Conservation (phyloP, 176 grass and related monocot species). For the Avena insularis region DNA sequence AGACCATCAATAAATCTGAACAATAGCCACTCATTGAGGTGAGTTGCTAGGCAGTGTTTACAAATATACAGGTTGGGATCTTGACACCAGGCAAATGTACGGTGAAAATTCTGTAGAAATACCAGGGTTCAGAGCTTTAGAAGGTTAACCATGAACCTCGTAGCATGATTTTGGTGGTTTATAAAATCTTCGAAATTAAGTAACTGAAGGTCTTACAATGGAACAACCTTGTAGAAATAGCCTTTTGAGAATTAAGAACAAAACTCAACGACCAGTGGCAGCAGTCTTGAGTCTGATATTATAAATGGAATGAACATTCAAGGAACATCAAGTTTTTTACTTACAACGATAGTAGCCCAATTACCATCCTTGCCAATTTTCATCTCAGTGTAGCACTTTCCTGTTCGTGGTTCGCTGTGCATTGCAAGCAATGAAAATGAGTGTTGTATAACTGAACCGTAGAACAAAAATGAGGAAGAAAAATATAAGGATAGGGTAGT, state of each 20-base stretch:
- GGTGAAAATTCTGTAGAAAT: not conserved
- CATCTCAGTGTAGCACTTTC: constrained; percentile 63
- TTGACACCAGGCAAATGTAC: not conserved
- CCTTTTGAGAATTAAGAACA: not conserved
- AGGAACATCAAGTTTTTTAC: not conserved
- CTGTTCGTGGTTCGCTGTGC: constrained; percentile 67
- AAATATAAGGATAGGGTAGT: not conserved
- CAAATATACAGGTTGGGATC: not conserved
- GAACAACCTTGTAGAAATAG: not conserved
- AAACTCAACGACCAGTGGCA: not conserved
- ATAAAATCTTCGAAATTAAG: not conserved
- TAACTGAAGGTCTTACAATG: not conserved
- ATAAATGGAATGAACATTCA: not conserved
- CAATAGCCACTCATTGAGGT: not conserved
- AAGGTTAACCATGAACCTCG: not conserved
- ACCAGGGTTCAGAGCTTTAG: not conserved
- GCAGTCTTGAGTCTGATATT: not conserved
- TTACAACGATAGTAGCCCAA: constrained; percentile 77
- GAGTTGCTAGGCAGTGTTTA: not conserved
- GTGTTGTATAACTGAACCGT: not conserved
- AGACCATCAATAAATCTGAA: not conserved
- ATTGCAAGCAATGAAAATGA: constrained; percentile 9
- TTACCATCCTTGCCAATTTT: constrained; percentile 57
- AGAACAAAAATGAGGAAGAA: not conserved
- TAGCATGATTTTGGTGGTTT: not conserved